phyloP scores from a whole-genome alignment of 169 alveolate genomes.

The Plasmodium berghei region DNA sequence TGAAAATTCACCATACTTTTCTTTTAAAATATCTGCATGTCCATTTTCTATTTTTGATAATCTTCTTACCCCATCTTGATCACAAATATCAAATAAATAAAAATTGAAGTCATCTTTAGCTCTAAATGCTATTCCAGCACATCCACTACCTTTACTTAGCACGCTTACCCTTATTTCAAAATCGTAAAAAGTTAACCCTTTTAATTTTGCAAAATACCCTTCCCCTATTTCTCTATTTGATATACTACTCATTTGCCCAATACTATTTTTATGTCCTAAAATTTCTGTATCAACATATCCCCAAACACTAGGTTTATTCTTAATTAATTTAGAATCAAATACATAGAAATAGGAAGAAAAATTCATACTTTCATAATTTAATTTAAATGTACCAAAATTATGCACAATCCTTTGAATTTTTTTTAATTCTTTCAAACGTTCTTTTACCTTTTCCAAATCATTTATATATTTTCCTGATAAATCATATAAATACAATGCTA shows the following conservation, averaged over 20 bases:
- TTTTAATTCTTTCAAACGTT: constrained; percentile 83
- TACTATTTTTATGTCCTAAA: constrained; percentile 83
- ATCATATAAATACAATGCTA: constrained; percentile 78
- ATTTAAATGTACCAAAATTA: constrained; percentile 83
- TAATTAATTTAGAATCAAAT: constrained; percentile 84
- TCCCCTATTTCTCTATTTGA: constrained; percentile 84
- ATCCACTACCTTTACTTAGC: constrained; percentile 87
- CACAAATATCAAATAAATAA: constrained; percentile 87
- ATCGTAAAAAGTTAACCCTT: constrained; percentile 88
- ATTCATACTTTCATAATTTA: constrained; percentile 86
- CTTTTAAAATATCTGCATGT: constrained; percentile 82
- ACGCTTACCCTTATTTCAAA: constrained; percentile 83
- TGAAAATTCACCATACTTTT: constrained; percentile 85
- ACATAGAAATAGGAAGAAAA: constrained; percentile 87
- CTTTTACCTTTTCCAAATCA: constrained; percentile 85
- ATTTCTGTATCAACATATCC: constrained; percentile 90
- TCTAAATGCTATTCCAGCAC: constrained; percentile 90
- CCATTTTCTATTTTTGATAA: constrained; percentile 89
- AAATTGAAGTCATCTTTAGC: constrained; percentile 89
- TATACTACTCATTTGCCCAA: constrained; percentile 89
- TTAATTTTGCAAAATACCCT: constrained; percentile 89
- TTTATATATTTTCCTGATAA: constrained; percentile 79
- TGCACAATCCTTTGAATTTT: constrained; percentile 84
- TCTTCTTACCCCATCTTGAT: constrained; percentile 84
- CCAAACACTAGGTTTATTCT: constrained; percentile 88